Evolutionary conservation across 768 basidiomycete genomes (phyloP).

Genomic region (Podaxis sp.): DNA sequence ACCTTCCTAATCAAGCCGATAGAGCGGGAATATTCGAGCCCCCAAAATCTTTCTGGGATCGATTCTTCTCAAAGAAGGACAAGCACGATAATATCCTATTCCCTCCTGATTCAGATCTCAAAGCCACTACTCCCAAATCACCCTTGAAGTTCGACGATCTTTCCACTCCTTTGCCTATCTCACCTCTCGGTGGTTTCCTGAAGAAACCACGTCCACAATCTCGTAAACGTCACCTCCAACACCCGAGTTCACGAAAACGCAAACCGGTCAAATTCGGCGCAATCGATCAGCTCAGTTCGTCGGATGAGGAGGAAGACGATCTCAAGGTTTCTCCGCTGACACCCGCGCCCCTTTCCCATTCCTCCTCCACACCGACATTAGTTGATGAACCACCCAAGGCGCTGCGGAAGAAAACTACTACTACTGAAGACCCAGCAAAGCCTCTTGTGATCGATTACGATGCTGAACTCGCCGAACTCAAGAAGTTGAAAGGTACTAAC

Average conservation of each 20-base stretch:
- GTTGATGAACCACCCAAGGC: constrained; percentile 17
- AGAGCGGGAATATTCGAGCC: constrained; percentile 59
- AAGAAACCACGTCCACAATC: constrained; percentile 21
- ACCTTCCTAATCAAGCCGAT: constrained; percentile 47
- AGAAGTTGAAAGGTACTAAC: constrained; percentile 18
- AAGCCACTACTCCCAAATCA: background rate
- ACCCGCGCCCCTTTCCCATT: constrained; percentile 14
- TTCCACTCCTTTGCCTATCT: background rate
- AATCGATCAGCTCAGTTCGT: constrained; percentile 14
- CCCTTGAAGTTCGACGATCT: background rate
- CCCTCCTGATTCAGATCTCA: constrained; percentile 11
- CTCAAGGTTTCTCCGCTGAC: constrained; percentile 6
- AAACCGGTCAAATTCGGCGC: constrained; percentile 31
- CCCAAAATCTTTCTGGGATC: constrained; percentile 48
- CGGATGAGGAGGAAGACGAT: constrained; percentile 13
- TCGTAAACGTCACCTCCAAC: constrained; percentile 6
- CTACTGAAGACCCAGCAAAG: constrained; percentile 8
- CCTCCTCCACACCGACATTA: constrained; percentile 25
- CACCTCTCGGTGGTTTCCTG: constrained; percentile 12
- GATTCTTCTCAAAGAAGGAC: constrained; percentile 30
- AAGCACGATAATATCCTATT: constrained; percentile 10
- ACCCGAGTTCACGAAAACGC: constrained; percentile 14
- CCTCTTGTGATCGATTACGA: constrained; percentile 29
- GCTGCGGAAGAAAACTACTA: background rate
- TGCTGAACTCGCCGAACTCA: constrained; percentile 36